phyloP scores from a whole-genome alignment of 2,329 filamentous ascomycete species.

The Phyllosticta citriasiana region DNA sequence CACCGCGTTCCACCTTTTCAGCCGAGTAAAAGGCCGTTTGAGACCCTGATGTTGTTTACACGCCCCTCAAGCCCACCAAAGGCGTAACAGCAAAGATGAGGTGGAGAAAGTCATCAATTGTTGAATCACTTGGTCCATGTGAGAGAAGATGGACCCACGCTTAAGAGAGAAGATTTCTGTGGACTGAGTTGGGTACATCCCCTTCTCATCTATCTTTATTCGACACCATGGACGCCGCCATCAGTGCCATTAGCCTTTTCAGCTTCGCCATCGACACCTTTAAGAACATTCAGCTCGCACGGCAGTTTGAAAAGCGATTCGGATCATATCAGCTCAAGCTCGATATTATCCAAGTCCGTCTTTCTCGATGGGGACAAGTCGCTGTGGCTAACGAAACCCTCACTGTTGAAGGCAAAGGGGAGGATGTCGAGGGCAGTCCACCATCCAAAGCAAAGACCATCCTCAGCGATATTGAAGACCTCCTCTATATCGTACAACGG shows the following conservation, averaged over 20 bases:
- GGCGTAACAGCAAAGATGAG: not conserved
- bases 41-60: not conserved
- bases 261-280: slow-evolving; percentile 1
- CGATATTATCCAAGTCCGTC: not conserved
- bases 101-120: not conserved
- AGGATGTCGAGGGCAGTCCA: not conserved
- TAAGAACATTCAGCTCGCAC: not conserved
- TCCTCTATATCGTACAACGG: not conserved
- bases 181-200: not conserved
- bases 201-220: not conserved
- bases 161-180: not conserved
- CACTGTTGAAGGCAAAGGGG: not conserved
- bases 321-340: not conserved
- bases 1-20: no score
- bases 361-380: not conserved
- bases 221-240: not conserved
- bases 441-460: not conserved
- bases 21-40: no score
- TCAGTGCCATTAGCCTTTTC: not conserved
- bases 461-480: not conserved
- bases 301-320: not conserved
- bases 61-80: not conserved
- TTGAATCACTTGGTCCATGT: not conserved
- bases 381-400: not conserved
- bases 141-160: not conserved